Percentiles rank a stretch among this genome's conserved stretches.
Evolutionary conservation across 2,329 filamentous ascomycete genomes (phyloP).

Genomic region (Arachnomyces sp.): DNA sequence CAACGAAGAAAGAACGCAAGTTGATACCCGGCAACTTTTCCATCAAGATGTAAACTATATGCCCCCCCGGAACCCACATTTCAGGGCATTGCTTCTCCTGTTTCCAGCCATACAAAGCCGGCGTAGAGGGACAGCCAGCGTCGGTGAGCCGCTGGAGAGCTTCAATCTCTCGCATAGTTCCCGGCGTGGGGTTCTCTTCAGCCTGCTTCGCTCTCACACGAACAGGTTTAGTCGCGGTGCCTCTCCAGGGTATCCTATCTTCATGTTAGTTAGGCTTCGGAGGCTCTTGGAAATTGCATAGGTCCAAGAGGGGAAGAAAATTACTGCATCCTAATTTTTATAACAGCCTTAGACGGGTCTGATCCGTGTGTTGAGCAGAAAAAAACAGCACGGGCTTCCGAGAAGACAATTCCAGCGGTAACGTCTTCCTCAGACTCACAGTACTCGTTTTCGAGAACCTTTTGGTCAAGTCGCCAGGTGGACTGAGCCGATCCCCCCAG

Average conservation of each 20-base stretch:
- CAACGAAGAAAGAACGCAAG: neutral
- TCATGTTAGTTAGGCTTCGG: too few species aligned
- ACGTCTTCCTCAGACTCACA: too few species aligned
- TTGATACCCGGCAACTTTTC: slow-evolving; percentile 2
- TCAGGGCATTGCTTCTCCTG: neutral
- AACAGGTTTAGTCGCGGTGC: too few species aligned
- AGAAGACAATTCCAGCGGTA: too few species aligned
- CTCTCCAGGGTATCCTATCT: too few species aligned
- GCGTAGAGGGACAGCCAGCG: slow-evolving; percentile 1
- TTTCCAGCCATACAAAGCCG: neutral
- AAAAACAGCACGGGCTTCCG: neutral
- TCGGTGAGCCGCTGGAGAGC: neutral
- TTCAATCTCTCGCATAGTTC: neutral
- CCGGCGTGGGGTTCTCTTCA: too few species aligned
- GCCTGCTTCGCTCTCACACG: too few species aligned
- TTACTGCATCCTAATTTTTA: slow-evolving; percentile 7
- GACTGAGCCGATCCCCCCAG: too few species aligned
- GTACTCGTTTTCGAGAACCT: too few species aligned
- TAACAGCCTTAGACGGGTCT: slow-evolving; percentile 2
- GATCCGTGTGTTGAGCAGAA: slow-evolving; percentile 1
- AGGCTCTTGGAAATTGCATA: too few species aligned
- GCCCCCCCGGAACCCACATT: slow-evolving; percentile 4
- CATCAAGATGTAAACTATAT: slow-evolving; percentile 4
- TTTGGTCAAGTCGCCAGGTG: too few species aligned
- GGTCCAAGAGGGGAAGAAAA: neutral